Evolutionary conservation across 73 alveolate genomes (phyloP).

Genomic region (Paramecium caudatum): DNA sequence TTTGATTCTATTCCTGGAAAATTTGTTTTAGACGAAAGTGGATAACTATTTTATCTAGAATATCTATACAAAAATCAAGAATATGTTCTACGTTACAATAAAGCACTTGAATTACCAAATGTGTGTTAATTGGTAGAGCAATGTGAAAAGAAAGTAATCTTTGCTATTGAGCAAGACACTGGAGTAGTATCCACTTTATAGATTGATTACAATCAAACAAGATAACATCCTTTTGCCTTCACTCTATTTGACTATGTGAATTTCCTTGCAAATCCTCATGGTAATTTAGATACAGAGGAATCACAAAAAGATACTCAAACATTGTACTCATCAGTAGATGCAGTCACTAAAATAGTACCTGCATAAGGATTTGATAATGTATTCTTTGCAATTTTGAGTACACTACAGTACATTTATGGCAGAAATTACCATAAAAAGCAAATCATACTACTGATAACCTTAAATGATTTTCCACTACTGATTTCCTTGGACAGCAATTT

Average conservation of each 20-base stretch:
- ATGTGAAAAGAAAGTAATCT: conserved; percentile 70
- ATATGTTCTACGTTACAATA: conserved; percentile 47
- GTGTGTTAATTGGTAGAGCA: conserved; percentile 51
- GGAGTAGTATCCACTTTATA: conserved; percentile 64
- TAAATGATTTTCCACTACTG: conserved; percentile 33
- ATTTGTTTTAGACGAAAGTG: conserved; percentile 33
- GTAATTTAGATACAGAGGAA: conserved; percentile 53
- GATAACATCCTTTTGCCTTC: conserved; percentile 66
- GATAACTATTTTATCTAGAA: conserved; percentile 22
- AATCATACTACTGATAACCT: conserved; percentile 18
- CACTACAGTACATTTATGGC: conserved; percentile 52
- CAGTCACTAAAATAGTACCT: conserved; percentile 20
- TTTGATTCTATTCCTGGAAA: conserved; percentile 65
- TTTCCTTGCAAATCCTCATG: conserved; percentile 75
- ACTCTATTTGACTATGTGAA: conserved; percentile 61
- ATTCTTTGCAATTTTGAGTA: conserved; percentile 55
- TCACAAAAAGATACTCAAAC: conserved; percentile 48
- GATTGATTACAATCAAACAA: conserved; percentile 57
- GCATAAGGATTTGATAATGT: conserved; percentile 69
- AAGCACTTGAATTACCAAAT: conserved; percentile 68
- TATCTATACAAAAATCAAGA: conserved; percentile 31
- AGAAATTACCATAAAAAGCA: conserved; percentile 68
- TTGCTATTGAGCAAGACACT: conserved; percentile 61
- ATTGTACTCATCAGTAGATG: conserved; percentile 49
- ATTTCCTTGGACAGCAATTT: not conserved